Percentiles rank a stretch among this genome's conserved stretches.
Evolutionary conservation across 108 stramenopile genomes (phyloP).

Genomic region (Pinguiococcus pyrenoidosus): DNA sequence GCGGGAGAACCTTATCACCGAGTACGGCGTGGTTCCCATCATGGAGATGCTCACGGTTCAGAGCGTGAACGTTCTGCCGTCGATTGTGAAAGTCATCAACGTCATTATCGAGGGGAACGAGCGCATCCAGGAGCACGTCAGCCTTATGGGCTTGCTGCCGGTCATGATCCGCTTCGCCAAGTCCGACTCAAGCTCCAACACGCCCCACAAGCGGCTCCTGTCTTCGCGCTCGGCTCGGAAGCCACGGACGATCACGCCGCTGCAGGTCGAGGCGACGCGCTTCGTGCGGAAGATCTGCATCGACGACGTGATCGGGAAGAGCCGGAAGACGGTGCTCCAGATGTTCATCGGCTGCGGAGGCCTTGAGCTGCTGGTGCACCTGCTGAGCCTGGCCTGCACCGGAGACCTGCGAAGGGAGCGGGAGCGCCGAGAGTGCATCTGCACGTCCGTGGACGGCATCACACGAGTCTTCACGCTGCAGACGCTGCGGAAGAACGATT

Average conservation of each 20-base stretch:
- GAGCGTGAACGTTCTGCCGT: not conserved
- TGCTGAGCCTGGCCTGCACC: not conserved
- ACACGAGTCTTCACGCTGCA: not conserved
- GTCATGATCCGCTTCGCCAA: constrained; percentile 10
- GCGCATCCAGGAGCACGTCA: constrained; percentile 18
- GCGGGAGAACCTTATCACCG: too few species aligned
- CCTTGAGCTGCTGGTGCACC: constrained; percentile 11
- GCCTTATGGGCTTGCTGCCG: constrained; percentile 16
- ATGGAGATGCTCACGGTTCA: not conserved
- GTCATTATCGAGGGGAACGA: constrained; percentile 19
- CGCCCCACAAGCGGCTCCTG: too few species aligned
- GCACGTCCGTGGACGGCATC: constrained; percentile 2
- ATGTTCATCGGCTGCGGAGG: constrained; percentile 23
- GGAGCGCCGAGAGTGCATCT: not conserved
- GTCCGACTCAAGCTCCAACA: not conserved
- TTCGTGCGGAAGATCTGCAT: constrained; percentile 10
- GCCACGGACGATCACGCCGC: not conserved
- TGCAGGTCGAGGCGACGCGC: constrained; percentile 19
- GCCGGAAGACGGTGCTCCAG: too few species aligned
- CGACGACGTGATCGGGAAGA: constrained; percentile 8
- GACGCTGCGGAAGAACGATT: not conserved
- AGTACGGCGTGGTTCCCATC: too few species aligned
- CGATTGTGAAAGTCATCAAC: constrained; percentile 17
- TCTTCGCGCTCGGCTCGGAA: too few species aligned
- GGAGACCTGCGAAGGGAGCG: not conserved